Evolutionary conservation across 305 asterid species (phyloP).

Genomic region (Solanum hybrid): DNA sequence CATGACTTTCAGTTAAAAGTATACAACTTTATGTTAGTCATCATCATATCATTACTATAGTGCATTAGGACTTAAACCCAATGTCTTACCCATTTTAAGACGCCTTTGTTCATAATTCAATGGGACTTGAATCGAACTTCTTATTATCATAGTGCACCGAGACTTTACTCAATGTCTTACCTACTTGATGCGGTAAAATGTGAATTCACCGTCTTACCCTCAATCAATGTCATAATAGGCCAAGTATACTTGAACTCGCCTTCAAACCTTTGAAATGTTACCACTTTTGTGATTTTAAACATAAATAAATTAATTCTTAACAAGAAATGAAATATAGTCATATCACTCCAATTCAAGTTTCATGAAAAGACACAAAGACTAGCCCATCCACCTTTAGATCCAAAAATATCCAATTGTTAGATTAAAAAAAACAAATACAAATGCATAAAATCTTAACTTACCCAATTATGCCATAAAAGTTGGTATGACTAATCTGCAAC

Average conservation of each 20-base stretch:
- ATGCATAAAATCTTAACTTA: neutral
- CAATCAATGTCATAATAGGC: neutral
- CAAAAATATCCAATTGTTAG: neutral
- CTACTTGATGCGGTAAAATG: neutral
- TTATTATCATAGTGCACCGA: no score
- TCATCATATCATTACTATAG: neutral
- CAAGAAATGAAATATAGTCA: no score
- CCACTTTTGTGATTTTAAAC: neutral
- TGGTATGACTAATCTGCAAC: neutral
- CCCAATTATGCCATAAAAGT: neutral
- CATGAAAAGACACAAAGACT: no score
- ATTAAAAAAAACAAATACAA: neutral
- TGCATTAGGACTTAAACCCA: neutral
- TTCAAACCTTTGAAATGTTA: neutral
- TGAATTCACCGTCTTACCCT: neutral
- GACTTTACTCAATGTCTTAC: neutral
- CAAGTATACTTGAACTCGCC: neutral
- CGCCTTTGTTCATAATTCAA: neutral
- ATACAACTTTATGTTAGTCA: no score
- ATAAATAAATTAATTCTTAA: neutral
- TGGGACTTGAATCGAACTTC: neutral
- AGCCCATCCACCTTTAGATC: no score
- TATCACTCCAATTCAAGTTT: neutral
- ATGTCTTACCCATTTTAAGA: neutral
- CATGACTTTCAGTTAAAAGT: no score